phyloP scores from a whole-genome alignment of 108 stramenopile genomes.

The Seminavis robusta region DNA sequence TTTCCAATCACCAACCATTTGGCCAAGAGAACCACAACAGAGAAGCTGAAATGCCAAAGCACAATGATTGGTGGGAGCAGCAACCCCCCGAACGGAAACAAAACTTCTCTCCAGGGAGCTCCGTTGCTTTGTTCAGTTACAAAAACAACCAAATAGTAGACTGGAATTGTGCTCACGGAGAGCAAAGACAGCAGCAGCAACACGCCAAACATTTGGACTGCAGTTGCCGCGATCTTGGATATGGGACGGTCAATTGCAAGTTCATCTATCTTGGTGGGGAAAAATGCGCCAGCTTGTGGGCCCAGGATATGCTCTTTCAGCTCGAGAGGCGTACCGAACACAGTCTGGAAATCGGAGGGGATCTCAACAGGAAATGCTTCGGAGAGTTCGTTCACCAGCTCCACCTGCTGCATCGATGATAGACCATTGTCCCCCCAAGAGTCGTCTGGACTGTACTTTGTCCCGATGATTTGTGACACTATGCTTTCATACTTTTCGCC shows the following conservation, averaged over 20 bases:
- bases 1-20: slow-evolving; percentile 8
- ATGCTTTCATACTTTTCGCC: slow-evolving; percentile 4
- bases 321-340: not conserved
- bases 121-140: no score
- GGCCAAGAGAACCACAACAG: not conserved
- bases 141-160: no score
- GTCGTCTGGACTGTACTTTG: not conserved
- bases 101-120: no score
- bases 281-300: no score
- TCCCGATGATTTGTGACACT: not conserved
- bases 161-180: not conserved
- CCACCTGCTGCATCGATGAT: not conserved
- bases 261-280: not conserved
- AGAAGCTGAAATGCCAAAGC: not conserved
- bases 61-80: no score
- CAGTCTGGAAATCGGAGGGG: not conserved
- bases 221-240: no score
- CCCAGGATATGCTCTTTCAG: no score
- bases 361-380: not conserved
- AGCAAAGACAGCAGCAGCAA: not conserved
- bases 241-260: not conserved
- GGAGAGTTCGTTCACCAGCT: slow-evolving; percentile 1
- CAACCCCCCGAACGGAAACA: no score
- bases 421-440: slow-evolving; percentile 6
- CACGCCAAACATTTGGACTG: not conserved